Evolutionary conservation across 2,329 filamentous ascomycete species (phyloP).

Genomic region (Macrophomina tecta): DNA sequence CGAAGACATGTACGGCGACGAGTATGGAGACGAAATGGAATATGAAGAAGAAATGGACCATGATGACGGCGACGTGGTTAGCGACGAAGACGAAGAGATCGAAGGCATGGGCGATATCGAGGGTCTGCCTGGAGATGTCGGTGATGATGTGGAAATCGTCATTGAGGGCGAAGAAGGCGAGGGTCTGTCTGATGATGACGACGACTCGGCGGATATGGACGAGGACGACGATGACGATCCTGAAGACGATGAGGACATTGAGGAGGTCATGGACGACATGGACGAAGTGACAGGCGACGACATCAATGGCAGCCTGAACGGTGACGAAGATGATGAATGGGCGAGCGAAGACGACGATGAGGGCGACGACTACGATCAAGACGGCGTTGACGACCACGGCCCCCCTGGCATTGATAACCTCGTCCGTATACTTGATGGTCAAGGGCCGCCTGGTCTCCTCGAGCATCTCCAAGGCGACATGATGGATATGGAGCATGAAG

Average conservation of each 20-base stretch:
- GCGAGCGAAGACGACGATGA: slow-evolving; percentile 55
- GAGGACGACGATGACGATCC: slow-evolving; percentile 63
- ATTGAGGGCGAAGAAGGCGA: slow-evolving; percentile 68
- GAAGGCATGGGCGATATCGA: slow-evolving; percentile 78
- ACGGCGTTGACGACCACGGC: slow-evolving; percentile 60
- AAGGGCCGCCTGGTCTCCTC: slow-evolving; percentile 45
- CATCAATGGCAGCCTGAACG: slow-evolving; percentile 52
- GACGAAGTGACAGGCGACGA: slow-evolving; percentile 56
- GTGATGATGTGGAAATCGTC: slow-evolving; percentile 82
- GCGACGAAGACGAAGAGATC: slow-evolving; percentile 82
- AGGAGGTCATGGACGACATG: slow-evolving; percentile 58
- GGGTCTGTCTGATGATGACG: slow-evolving; percentile 62
- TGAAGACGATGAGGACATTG: slow-evolving; percentile 61
- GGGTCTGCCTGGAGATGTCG: slow-evolving; percentile 66
- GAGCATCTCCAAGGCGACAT: slow-evolving; percentile 51
- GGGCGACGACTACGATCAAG: slow-evolving; percentile 53
- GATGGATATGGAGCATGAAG: slow-evolving; percentile 54
- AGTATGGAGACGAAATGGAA: slow-evolving; percentile 89
- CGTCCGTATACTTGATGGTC: slow-evolving; percentile 41
- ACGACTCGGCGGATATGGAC: slow-evolving; percentile 60
- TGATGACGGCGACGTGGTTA: slow-evolving; percentile 85
- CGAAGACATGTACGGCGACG: slow-evolving; percentile 88
- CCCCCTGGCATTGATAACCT: slow-evolving; percentile 37
- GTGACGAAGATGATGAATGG: slow-evolving; percentile 48
- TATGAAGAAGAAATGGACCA: slow-evolving; percentile 84